phyloP scores from a whole-genome alignment of 1,139 yeast species.

The Scheffersomyces cryptocercus region DNA sequence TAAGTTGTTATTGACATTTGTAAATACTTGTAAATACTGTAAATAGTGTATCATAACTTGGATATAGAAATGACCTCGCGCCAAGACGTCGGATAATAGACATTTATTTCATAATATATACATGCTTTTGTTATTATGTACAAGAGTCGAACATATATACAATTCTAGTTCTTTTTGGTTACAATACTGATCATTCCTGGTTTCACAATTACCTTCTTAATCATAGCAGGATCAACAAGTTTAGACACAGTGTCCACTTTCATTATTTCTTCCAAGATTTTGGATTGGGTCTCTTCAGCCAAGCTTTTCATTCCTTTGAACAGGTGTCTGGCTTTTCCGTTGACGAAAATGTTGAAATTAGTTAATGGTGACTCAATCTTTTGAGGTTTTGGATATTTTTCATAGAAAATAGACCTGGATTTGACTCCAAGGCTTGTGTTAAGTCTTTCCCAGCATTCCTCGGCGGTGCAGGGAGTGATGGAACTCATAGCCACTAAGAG shows the following conservation, averaged over 20 bases:
- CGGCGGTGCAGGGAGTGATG: conserved; percentile 77
- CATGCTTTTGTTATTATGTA: conserved; percentile 1
- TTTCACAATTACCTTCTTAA: conserved; percentile 24
- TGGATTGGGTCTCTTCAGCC: conserved; percentile 25
- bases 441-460: conserved; percentile 74
- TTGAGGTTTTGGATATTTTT: conserved; percentile 53
- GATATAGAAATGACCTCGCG: conserved; percentile 1
- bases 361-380: conserved; percentile 34
- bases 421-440: conserved; percentile 21
- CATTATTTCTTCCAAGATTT: conserved; percentile 16
- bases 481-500: conserved; percentile 66
- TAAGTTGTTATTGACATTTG: conserved; percentile 9
- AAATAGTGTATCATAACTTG: conserved; percentile 16
- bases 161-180: conserved; percentile 7
- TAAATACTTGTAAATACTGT: conserved; percentile 7
- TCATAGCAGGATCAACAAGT: conserved; percentile 8
- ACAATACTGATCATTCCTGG: conserved; percentile 32
- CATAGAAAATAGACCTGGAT: conserved; percentile 49
- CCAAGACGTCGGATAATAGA: not conserved
- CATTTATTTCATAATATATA: conserved; percentile 1
- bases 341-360: conserved; percentile 58
- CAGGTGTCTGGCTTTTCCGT: conserved; percentile 65
- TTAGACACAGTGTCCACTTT: conserved; percentile 6
- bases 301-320: conserved; percentile 38
- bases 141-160: conserved; percentile 5